Conservation (phyloP, 2,329 filamentous ascomycete species). For the Penicillium sp. region DNA sequence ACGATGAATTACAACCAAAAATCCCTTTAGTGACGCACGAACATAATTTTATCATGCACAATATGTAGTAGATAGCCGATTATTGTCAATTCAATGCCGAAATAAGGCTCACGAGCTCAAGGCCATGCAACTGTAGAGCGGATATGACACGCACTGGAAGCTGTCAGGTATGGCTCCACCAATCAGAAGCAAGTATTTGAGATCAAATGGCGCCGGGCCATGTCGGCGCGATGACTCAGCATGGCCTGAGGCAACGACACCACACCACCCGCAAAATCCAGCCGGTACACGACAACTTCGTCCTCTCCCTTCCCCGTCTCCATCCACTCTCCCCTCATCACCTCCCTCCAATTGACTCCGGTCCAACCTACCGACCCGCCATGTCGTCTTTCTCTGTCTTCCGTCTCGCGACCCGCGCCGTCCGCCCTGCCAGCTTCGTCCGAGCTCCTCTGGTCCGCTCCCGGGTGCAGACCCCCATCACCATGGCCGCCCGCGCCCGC, state of each 20-base stretch:
- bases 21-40: not conserved
- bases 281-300: constrained; percentile 24
- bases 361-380: constrained; percentile 30
- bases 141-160: constrained; percentile 12
- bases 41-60: not conserved
- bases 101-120: not conserved
- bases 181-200: constrained; percentile 26
- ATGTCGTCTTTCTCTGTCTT: constrained; percentile 70
- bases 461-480: constrained; percentile 58
- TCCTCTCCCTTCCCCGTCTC: constrained; percentile 24
- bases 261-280: constrained; percentile 44
- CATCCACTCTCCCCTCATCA: constrained; percentile 26
- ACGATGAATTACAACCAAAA: not conserved
- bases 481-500: constrained; percentile 62
- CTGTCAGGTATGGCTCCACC: constrained; percentile 10
- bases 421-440: constrained; percentile 59
- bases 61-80: not conserved
- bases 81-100: not conserved
- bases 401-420: constrained; percentile 70
- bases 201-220: constrained; percentile 21
- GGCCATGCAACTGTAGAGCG: not conserved
- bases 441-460: constrained; percentile 63
- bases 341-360: constrained; percentile 19
- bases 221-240: constrained; percentile 23
- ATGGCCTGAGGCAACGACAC: constrained; percentile 29